phyloP scores from a whole-genome alignment of 2,329 filamentous ascomycete genomes.

The Fonsecaea monophora region DNA sequence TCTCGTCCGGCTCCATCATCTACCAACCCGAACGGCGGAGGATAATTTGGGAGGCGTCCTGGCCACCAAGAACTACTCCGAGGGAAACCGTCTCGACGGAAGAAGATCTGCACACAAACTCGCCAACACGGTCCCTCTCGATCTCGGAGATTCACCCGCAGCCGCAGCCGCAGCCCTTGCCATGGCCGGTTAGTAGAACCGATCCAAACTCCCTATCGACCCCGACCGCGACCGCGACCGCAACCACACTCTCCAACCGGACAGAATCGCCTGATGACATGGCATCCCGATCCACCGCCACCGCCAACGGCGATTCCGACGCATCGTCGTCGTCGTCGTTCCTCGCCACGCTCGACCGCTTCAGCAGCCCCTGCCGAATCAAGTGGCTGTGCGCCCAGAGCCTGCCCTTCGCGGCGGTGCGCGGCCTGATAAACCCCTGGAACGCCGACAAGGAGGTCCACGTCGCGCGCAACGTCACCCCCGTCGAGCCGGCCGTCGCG shows the following conservation, averaged over 20 bases:
- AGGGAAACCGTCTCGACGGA: background rate
- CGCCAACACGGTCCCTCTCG: background rate
- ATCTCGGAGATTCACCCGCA: too few relatives aligned
- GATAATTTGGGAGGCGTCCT: slow-evolving; percentile 30
- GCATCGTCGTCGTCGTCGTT: background rate
- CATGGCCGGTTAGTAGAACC: background rate
- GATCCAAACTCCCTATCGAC: background rate
- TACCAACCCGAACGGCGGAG: slow-evolving; percentile 31
- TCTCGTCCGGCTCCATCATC: slow-evolving; percentile 23
- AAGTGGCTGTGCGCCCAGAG: slow-evolving; percentile 29
- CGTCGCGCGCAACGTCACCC: slow-evolving; percentile 32
- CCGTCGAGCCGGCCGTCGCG: slow-evolving; percentile 27
- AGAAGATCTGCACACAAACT: background rate
- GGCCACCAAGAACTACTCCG: background rate
- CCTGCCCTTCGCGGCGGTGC: slow-evolving; percentile 28
- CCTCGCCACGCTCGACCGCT: slow-evolving; percentile 18
- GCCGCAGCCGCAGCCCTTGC: too few relatives aligned
- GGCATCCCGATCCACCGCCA: background rate
- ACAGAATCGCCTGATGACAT: background rate
- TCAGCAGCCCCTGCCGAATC: slow-evolving; percentile 31
- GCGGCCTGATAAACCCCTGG: slow-evolving; percentile 31
- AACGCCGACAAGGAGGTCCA: slow-evolving; percentile 31
- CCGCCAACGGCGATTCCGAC: background rate
- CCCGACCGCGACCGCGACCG: too few relatives aligned
- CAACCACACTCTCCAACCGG: too few relatives aligned